phyloP scores from a whole-genome alignment of 176 grass and related monocot genomes.

The Rhipidocladum racemiflorum region DNA sequence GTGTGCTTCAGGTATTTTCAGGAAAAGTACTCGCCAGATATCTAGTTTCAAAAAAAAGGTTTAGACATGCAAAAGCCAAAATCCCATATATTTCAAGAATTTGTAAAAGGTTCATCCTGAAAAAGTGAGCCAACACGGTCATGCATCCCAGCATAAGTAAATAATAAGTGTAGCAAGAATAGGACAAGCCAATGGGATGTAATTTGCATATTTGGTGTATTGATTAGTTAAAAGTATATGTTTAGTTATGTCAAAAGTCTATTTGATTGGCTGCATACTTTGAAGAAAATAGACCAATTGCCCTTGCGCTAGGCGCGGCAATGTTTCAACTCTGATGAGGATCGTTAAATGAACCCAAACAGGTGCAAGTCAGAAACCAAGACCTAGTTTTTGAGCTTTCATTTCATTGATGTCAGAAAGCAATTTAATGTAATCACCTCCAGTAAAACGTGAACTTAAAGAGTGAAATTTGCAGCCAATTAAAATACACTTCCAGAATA shows the following conservation, averaged over 20 bases:
- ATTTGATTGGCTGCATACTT: background rate
- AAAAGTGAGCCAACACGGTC: background rate
- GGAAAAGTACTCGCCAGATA: slow-evolving; percentile 75
- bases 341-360: background rate
- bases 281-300: background rate
- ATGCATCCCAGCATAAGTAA: background rate
- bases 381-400: background rate
- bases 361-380: background rate
- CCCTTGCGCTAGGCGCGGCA: background rate
- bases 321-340: background rate
- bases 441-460: background rate
- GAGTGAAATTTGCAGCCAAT: background rate
- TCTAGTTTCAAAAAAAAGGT: slow-evolving; percentile 55
- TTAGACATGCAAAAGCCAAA: slow-evolving; percentile 13
- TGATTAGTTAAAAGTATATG: background rate
- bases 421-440: background rate
- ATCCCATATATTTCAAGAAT: background rate
- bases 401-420: background rate
- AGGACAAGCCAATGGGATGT: slow-evolving; percentile 4
- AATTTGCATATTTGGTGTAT: background rate
- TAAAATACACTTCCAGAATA: background rate
- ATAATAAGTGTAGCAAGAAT: background rate
- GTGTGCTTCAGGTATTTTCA: slow-evolving; percentile 90
- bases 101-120: background rate
- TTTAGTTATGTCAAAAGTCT: background rate